Evolutionary conservation across 139 green algal species (phyloP), one percentile per base, ranked within the genome.

Genomic region (Picochlorum sp.): DNA sequence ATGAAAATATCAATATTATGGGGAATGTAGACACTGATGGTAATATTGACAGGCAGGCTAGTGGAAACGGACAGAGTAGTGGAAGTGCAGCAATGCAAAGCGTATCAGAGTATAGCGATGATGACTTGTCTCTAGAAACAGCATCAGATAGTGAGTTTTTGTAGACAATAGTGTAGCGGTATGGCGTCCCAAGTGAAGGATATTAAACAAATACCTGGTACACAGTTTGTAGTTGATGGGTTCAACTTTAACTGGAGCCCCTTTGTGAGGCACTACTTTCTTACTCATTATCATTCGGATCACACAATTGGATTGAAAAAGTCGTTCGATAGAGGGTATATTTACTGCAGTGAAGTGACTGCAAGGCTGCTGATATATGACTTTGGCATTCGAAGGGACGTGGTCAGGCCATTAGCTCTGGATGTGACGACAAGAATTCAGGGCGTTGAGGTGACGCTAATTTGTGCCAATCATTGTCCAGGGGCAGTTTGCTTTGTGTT

Each of bases 401-500:
- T 55, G 4, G 43, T 85, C 6, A 33, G 50, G 2, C 33, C 67
- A 12, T 44, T 86, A 50, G 36, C 63, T 3, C 22, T 78, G 14
- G 64, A 76, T 49, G 31, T 59, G 32, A 40, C 59, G 6, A 3
- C 63, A 6, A 20, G 52, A 3, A 55, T 85, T 14, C 65, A 77
- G 14, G 74, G 74, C 6, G 61, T 85, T 2, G 50, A 50, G 1
- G 74, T 91, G 12, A 87, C 72, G 3, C 61, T 70, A 1, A 64
- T 91, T n/a, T 69, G 83, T 35, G 84, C 85, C 57, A 93, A 91
- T 61, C 83, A 91, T 68, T 91, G 83, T 65, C 81, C 83, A 5
- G 83, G 83, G 1, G 72, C 80, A 1, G 67, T 73, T 37, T 84
- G 87, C 72, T 65, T 90, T 30, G 64, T 91, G 30, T 86, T 93